A percentile compares a stretch with the other conserved stretches of the same genome.
Conservation (phyloP, 139 green algal genomes). For the Chlorella sp. region DNA sequence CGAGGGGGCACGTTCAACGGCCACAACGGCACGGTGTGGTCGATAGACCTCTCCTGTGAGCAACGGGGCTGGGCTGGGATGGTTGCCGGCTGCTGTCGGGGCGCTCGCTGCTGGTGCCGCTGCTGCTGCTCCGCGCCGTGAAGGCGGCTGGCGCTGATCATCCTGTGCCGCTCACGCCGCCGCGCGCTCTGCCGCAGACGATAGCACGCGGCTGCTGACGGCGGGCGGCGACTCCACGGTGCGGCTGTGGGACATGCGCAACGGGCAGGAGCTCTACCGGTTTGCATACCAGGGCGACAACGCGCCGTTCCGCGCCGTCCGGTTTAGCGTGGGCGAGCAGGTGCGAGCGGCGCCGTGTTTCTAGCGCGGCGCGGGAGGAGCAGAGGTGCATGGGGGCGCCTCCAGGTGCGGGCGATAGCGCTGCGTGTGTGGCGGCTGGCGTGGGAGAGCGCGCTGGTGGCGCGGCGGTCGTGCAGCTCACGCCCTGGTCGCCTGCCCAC, state of each 20-base stretch:
- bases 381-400: no score
- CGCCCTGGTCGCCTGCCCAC: no score
- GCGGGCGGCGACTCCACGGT: constrained; percentile 85
- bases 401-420: no score
- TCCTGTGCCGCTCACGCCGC: background rate
- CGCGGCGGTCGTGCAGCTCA: no score
- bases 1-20: constrained; percentile 95
- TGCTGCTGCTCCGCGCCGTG: background rate
- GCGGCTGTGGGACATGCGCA: constrained; percentile 92
- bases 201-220: constrained; percentile 82
- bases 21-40: constrained; percentile 95
- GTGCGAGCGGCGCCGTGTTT: no score
- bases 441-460: no score
- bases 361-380: no score
- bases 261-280: constrained; percentile 79
- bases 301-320: constrained; percentile 78
- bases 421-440: no score
- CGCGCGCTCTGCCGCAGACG: constrained; percentile 42
- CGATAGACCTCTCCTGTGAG: constrained; percentile 86
- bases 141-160: background rate
- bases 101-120: background rate
- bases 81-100: background rate
- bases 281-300: constrained; percentile 85
- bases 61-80: background rate
- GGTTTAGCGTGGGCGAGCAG: constrained; percentile 79